These are phyloP conservation scores for Lagerstroemia speciosa DNA, from an alignment of 345 rosid species.

Conservation along the genomic window DNA sequence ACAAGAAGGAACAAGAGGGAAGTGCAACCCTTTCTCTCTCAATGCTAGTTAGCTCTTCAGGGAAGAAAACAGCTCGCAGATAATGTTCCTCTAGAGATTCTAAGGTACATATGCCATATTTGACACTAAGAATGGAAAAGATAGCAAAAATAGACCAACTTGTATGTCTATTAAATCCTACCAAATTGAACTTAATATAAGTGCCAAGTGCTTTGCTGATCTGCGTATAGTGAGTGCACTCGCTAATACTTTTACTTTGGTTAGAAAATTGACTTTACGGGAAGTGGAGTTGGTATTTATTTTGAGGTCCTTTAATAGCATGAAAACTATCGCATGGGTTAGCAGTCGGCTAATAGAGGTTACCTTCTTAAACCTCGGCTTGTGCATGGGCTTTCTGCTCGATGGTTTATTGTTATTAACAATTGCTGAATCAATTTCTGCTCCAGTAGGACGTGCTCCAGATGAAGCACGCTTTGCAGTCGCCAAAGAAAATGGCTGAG, in stretches of 20 bases:
- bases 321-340: background rate
- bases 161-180: background rate
- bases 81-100: background rate
- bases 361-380: conserved; percentile 3
- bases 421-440: background rate
- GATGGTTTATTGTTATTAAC: background rate
- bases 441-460: conserved; percentile 7
- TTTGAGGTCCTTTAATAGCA: too few relatives aligned
- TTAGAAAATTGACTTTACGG: too few relatives aligned
- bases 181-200: too few relatives aligned
- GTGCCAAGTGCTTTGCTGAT: too few relatives aligned
- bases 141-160: background rate
- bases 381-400: conserved; percentile 3
- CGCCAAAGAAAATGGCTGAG: conserved; percentile 43
- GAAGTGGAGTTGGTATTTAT: too few relatives aligned
- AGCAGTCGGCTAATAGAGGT: background rate
- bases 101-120: background rate
- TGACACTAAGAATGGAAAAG: background rate
- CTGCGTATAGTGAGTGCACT: too few relatives aligned
- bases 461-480: conserved; percentile 37
- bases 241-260: too few relatives aligned
- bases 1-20: background rate
- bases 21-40: background rate
- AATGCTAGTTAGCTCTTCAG: background rate
- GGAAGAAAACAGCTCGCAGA: background rate